These are phyloP conservation scores for Neophaeococcomyces mojaviensis DNA, from an alignment of 2,329 filamentous ascomycete genomes.

Conservation along the genomic window DNA sequence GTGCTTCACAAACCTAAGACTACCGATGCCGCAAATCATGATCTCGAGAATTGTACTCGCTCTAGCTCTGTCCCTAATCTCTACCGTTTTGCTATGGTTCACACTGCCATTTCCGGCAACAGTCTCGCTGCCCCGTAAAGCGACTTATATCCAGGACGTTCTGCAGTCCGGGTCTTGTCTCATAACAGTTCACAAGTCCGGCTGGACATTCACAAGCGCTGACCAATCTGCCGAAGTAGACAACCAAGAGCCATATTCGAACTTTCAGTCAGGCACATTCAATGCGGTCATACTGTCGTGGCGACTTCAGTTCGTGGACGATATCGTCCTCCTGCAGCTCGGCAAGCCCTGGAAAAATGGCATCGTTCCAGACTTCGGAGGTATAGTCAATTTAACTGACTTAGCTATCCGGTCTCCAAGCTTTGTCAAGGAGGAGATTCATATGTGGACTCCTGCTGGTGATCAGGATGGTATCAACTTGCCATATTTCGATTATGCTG, in stretches of 20 bases:
- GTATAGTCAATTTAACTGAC: not conserved
- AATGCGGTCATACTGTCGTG: not conserved
- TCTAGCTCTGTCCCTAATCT: not conserved
- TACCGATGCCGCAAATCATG: not conserved
- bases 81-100: not conserved
- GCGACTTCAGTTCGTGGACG: not conserved
- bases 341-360: not conserved
- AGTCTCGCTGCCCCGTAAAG: not conserved
- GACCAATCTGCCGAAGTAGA: not conserved
- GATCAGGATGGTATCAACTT: conserved; percentile 1
- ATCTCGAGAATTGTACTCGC: not conserved
- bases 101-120: not conserved
- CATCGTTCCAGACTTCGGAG: not conserved
- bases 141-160: not conserved
- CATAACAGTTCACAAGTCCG: not conserved
- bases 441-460: conserved; percentile 1
- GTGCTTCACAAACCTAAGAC: too few relatives aligned
- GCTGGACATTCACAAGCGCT: not conserved
- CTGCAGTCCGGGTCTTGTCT: not conserved
- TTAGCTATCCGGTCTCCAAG: not conserved
- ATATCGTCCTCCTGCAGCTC: not conserved
- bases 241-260: not conserved
- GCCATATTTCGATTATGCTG: conserved; percentile 6
- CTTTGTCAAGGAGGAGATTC: not conserved
- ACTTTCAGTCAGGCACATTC: not conserved